Evolutionary conservation across 148 eudicot genomes (phyloP).

Genomic region (Chenopodium suecicum): DNA sequence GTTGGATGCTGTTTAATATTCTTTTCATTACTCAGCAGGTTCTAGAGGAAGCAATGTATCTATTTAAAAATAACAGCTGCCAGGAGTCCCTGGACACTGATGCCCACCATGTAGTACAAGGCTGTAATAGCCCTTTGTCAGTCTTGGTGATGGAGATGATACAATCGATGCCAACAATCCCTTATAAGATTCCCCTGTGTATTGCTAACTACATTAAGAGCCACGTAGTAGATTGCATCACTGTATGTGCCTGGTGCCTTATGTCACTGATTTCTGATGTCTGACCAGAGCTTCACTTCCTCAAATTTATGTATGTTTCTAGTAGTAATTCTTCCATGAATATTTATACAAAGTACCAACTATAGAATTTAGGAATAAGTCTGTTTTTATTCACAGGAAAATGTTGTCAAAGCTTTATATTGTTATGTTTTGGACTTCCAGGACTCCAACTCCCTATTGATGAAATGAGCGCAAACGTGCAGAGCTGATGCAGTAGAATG

Average conservation of each 20-base stretch:
- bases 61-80: not conserved
- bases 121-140: not conserved
- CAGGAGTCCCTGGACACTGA: not conserved
- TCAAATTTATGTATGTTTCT: not conserved
- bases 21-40: slow-evolving; percentile 9
- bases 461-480: not conserved
- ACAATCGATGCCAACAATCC: not conserved
- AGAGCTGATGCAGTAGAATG: not conserved
- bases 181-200: not conserved
- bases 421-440: not conserved
- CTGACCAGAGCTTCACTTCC: not conserved
- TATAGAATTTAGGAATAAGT: not conserved
- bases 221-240: not conserved
- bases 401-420: not conserved
- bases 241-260: not conserved
- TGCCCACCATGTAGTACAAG: not conserved
- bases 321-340: not conserved
- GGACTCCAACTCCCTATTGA: no score
- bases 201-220: not conserved
- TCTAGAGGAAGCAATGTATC: slow-evolving; percentile 1
- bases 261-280: not conserved
- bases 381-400: not conserved
- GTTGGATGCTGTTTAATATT: not conserved
- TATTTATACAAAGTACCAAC: not conserved
- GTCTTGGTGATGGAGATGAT: not conserved